These are phyloP conservation scores for Coniella vitis DNA, from an alignment of 2,329 filamentous ascomycete genomes.

Conservation along the genomic window DNA sequence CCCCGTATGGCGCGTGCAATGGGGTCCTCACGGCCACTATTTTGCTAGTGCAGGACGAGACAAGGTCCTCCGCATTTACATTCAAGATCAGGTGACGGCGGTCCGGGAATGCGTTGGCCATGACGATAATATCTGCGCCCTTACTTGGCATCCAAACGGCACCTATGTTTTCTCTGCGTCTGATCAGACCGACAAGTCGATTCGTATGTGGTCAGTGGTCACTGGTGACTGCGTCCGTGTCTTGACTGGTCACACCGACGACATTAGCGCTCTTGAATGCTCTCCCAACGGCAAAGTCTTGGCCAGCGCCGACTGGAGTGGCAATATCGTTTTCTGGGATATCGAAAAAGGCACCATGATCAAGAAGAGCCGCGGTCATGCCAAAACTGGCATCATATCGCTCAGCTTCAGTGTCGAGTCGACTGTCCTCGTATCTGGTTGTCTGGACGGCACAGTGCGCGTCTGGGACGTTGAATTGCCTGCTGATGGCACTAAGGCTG, in stretches of 20 bases:
- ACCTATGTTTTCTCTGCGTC: conserved; percentile 91
- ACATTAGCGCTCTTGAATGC: conserved; percentile 78
- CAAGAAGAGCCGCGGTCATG: conserved; percentile 91
- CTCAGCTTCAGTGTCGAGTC: conserved; percentile 92
- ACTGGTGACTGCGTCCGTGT: conserved; percentile 83
- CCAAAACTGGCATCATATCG: conserved; percentile 88
- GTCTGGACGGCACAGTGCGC: conserved; percentile 85
- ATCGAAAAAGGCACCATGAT: conserved; percentile 76
- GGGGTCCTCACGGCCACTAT: conserved; percentile 93
- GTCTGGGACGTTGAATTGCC: conserved; percentile 85
- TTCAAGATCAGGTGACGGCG: conserved; percentile 84
- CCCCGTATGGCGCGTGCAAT: conserved; percentile 80
- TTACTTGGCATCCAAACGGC: conserved; percentile 93
- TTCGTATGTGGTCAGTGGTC: conserved; percentile 94
- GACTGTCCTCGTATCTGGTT: conserved; percentile 80
- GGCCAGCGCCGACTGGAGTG: conserved; percentile 82
- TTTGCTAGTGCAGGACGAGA: conserved; percentile 85
- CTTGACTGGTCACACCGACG: conserved; percentile 85
- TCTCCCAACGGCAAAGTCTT: conserved; percentile 82
- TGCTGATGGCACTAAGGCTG: conserved; percentile 56
- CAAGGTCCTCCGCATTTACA: conserved; percentile 84
- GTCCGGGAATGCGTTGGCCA: conserved; percentile 86
- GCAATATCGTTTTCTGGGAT: conserved; percentile 93
- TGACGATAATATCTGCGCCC: conserved; percentile 82
- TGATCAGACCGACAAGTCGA: conserved; percentile 76